Percentiles rank a stretch among this genome's conserved stretches.
These are phyloP conservation scores for Phytopythium cucurbitacearum DNA, from an alignment of 352 stramenopile genomes.

Conservation along the genomic window DNA sequence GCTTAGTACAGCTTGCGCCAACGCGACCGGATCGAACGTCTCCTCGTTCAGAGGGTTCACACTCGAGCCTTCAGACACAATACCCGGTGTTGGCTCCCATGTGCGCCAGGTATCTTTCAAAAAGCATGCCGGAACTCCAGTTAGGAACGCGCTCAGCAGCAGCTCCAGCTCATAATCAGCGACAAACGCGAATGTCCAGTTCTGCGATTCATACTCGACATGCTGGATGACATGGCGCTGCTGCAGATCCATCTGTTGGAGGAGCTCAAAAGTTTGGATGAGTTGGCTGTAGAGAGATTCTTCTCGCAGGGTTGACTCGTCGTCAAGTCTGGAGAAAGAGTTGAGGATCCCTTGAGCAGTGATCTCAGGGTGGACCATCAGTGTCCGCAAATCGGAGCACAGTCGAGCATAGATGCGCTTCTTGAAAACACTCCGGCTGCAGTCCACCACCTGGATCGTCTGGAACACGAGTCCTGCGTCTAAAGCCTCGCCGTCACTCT, in stretches of 20 bases:
- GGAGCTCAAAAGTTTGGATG: constrained; percentile 49
- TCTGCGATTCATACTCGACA: constrained; percentile 82
- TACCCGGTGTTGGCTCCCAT: constrained; percentile 12
- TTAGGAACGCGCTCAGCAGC: constrained; percentile 62
- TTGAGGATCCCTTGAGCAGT: constrained; percentile 50
- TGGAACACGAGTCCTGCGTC: constrained; percentile 16
- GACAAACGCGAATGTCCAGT: constrained; percentile 82
- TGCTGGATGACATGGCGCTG: constrained; percentile 57
- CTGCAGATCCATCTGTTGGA: constrained; percentile 85
- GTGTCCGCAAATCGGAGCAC: constrained; percentile 75
- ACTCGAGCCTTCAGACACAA: constrained; percentile 13
- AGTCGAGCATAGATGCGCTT: constrained; percentile 73
- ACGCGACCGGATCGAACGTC: constrained; percentile 22
- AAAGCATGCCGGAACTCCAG: constrained; percentile 55
- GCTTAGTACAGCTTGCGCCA: constrained; percentile 43
- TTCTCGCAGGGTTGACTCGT: constrained; percentile 20
- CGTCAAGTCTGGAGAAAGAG: constrained; percentile 41
- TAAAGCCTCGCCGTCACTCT: not conserved
- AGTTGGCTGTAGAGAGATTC: constrained; percentile 52
- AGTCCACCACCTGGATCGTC: constrained; percentile 57
- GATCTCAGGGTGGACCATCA: constrained; percentile 66
- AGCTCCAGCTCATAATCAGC: constrained; percentile 81
- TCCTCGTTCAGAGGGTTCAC: constrained; percentile 25
- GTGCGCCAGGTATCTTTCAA: constrained; percentile 23
- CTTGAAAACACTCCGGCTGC: constrained; percentile 65